These are phyloP conservation scores for Eucalyptus tenuipes DNA, from an alignment of 345 rosid genomes.

Conservation along the genomic window DNA sequence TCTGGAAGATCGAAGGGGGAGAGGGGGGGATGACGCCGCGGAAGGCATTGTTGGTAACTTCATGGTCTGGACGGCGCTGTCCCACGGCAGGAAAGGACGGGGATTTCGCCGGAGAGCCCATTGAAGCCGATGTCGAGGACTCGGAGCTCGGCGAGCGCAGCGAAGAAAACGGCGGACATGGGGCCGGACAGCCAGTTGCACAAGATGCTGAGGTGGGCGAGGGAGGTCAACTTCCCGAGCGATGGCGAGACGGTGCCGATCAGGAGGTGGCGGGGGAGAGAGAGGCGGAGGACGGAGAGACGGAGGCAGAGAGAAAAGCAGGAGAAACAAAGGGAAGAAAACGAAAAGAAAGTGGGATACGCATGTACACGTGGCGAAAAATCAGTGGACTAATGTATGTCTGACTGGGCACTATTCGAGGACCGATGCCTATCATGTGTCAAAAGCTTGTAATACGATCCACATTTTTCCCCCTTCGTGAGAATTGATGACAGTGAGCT, in stretches of 20 bases:
- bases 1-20: slow-evolving; percentile 19
- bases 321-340: background rate
- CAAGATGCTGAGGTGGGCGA: slow-evolving; percentile 49
- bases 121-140: slow-evolving; percentile 68
- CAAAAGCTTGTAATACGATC: background rate
- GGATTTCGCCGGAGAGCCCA: slow-evolving; percentile 38
- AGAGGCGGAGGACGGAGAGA: slow-evolving; percentile 22
- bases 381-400: background rate
- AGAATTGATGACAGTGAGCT: background rate
- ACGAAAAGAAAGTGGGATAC: background rate
- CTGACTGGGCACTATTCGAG: background rate
- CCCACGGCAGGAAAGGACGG: background rate
- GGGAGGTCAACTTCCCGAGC: slow-evolving; percentile 23
- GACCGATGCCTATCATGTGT: background rate
- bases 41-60: slow-evolving; percentile 53
- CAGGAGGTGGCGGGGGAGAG: slow-evolving; percentile 43
- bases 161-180: slow-evolving; percentile 35
- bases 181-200: slow-evolving; percentile 33
- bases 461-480: background rate
- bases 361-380: background rate
- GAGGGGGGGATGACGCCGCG: slow-evolving; percentile 9
- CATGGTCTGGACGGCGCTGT: slow-evolving; percentile 16
- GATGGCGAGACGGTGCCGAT: slow-evolving; percentile 32
- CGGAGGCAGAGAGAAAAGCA: background rate
- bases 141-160: slow-evolving; percentile 27